Evolutionary conservation across 179 eudicot genomes (phyloP).

Genomic region (Carnegiea gigantea): DNA sequence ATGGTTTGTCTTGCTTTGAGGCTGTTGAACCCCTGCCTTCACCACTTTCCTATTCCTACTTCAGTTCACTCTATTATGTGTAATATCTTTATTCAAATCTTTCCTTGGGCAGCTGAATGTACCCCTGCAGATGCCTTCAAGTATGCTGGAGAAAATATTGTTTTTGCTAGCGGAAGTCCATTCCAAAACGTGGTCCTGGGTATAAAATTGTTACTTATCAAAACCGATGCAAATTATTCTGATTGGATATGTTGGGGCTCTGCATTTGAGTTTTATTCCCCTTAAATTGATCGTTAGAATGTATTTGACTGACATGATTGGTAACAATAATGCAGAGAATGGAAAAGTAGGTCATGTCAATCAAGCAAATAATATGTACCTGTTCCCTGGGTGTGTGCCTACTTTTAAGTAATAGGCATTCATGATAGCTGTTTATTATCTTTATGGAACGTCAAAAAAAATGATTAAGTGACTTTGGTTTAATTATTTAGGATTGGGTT

Average conservation of each 20-base stretch:
- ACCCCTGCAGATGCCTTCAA: conserved; percentile 93
- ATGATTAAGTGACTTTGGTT: conserved; percentile 5
- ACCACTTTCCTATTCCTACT: background rate
- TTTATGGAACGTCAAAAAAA: background rate
- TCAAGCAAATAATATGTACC: conserved; percentile 99
- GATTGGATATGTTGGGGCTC: conserved; percentile 1
- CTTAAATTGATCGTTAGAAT: background rate
- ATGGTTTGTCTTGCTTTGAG: conserved; percentile 53
- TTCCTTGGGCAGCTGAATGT: conserved; percentile 77
- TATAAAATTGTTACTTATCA: conserved; percentile 27
- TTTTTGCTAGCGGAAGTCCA: conserved; percentile 99
- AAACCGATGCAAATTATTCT: background rate
- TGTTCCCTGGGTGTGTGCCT: conserved; percentile 89
- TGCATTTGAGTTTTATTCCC: background rate
- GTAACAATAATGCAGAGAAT: conserved; percentile 53
- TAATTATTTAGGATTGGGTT: conserved; percentile 75
- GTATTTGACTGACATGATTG: conserved; percentile 14
- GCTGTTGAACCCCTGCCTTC: background rate
- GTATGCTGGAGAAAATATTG: conserved; percentile 89
- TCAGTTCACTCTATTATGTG: background rate
- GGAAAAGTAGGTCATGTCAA: conserved; percentile 95
- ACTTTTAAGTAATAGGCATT: conserved; percentile 8
- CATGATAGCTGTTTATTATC: background rate
- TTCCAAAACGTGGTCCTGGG: conserved; percentile 86
- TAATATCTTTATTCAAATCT: conserved; percentile 4